Base-by-base conservation (phyloP, 441 rosid species). In the Aleurites moluccanus region DNA sequence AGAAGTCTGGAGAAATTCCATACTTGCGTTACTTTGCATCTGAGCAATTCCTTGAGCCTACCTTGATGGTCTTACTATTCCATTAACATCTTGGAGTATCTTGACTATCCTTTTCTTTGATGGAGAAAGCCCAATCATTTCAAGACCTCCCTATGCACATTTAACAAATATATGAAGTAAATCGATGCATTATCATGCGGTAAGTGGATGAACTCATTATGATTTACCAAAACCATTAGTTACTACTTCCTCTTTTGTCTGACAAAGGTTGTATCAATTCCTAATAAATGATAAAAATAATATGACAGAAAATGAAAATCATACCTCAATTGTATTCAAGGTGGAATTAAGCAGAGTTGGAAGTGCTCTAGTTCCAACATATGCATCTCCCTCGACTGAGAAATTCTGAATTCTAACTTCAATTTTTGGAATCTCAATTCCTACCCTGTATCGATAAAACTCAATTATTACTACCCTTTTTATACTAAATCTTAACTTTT, bases 361-460 rank as follows among this genome's bases (percentile, higher is more conserved):
- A 61, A 86, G 87, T 23, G 94, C 94, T 79, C 94, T 85, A 23
- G 78, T 82, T 65, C 90, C 94, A 60, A 85, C 80, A 75, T 88
- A 87, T 21, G 88, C 91, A 53, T 87, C 87, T 61, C 91, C 91
- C 64, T 88, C 81, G 1, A 86, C 74, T 0, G 85, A 82, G 30
- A 90, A 78, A 79, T 81, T 35, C 85, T 88, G 73, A 71, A 75
- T 79, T 74, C 89, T 80, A 33, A 88, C 86, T 82, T 90, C 91
- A 28, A 90, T 82, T 73, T 49, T 82, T 0, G 94, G 91, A 63
- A 78, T 71, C 47, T 88, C 86, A 75, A 90, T 85, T 49, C 94
- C 92, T 16, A 90, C 91, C 83, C 90, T 88, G 78, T 75, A 35
- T 16, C 74, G 40, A 4, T 2, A 35, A 47, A 68, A 57, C 59